phyloP scores from a whole-genome alignment of 2,329 filamentous ascomycete species.

The Alternaria brassicicola region DNA sequence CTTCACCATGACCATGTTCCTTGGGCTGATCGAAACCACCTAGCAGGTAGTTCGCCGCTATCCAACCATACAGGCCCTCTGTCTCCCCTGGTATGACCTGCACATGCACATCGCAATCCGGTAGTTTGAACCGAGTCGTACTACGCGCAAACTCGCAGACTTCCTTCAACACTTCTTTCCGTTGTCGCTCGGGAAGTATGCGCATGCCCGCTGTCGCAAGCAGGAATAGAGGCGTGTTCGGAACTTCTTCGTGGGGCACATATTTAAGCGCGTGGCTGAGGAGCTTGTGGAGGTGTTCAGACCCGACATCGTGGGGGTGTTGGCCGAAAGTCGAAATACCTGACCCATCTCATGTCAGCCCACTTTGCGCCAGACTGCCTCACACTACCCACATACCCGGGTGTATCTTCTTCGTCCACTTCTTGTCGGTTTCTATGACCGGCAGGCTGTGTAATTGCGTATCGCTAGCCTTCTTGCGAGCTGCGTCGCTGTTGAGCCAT shows the following conservation, averaged over 20 bases:
- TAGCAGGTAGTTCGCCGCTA: constrained; percentile 93
- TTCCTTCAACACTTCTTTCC: constrained; percentile 72
- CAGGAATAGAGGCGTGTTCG: constrained; percentile 89
- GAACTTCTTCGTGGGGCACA: constrained; percentile 76
- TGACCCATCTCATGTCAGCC: constrained; percentile 34
- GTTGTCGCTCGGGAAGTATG: constrained; percentile 75
- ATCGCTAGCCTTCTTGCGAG: constrained; percentile 65
- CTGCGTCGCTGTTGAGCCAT: constrained; percentile 80
- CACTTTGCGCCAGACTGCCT: background rate
- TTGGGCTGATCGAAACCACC: constrained; percentile 84
- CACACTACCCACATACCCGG: constrained; percentile 63
- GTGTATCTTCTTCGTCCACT: constrained; percentile 92
- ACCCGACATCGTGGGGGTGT: constrained; percentile 75
- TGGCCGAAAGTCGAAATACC: constrained; percentile 87
- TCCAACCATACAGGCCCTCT: constrained; percentile 95
- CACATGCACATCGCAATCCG: constrained; percentile 88
- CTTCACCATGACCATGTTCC: constrained; percentile 79
- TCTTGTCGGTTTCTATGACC: constrained; percentile 79
- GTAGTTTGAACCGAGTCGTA: constrained; percentile 80
- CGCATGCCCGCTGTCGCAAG: constrained; percentile 97
- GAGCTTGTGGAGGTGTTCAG: constrained; percentile 78
- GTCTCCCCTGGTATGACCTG: constrained; percentile 96
- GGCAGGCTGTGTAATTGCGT: constrained; percentile 73
- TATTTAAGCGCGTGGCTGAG: constrained; percentile 80
- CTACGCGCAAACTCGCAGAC: constrained; percentile 82